Base-by-base conservation (phyloP, 306 rosid genomes). In the Quercus berberidifolia region DNA sequence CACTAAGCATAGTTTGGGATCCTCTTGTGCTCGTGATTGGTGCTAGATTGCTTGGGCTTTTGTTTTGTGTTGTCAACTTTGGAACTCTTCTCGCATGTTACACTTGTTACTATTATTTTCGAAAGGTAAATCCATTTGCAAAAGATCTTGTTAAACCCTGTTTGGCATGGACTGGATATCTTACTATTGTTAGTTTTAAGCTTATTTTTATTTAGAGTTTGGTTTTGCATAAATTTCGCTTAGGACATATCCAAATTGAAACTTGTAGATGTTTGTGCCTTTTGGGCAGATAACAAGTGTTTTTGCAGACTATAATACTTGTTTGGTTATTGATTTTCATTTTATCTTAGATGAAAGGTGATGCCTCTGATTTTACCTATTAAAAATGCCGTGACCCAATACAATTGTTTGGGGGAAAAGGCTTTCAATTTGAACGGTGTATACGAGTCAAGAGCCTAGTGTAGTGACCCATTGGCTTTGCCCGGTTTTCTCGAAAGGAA, bases 11-110 rank as follows among this genome's bases (percentile, higher is more conserved):
- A 1, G 83, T 81, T 38, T 93, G 98, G 97, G 83, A 76, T 55
- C 97, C 98, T 0, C 67, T 90, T 19, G 97, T 88, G 58, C 92
- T 90, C 5, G 82, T 77, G 58, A 72, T 82, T n/a, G 74, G 78
- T 15, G 80, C 82, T 1, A 59, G 76, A 71, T 78, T 83, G 85
- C 64, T 90, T 28, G 94, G 84, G 58, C 17, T 73, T 3, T 0
- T 83, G 9, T 76, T 87, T 7, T 78, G 89, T 28, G 13, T 81
- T 26, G 35, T 87, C 21, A 74, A 91, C 65, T 75, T 85, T 54
- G 90, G 69, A 1, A 84, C 90, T 4, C 85, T 91, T 0, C 78
- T 83, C 17, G 51, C 86, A 0, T 88, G 91, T 59, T 90, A 84
- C 17, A 43, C 86, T 0, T 88, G 91, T 59, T 90, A 84, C 21